Evolutionary conservation across 2,329 filamentous ascomycete species (phyloP), one percentile per base, ranked within the genome.

Genomic region (Exophiala calicioides): DNA sequence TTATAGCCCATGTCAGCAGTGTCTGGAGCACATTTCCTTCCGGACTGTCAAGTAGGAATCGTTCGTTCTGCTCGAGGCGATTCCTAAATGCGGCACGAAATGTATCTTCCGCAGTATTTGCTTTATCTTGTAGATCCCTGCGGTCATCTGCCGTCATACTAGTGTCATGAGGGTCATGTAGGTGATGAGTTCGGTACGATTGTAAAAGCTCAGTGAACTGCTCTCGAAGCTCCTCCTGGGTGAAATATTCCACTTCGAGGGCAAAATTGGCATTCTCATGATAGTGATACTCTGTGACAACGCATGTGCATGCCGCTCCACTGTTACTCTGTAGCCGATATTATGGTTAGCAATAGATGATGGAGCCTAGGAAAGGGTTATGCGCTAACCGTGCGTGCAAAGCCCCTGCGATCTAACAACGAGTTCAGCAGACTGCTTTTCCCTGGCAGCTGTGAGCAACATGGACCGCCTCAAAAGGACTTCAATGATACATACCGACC

Each of bases 231-330:
- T 45, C 32, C 10, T 45, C 42, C 16, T n/a, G 10, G 12, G 42
- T 45, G 42, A 45, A 45, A 23, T 45, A 45, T 45, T 45, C 32
- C 9, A 38, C 15, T 15, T 45, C 42, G n/a, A 45, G 23, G 26
- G 32, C 26, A 29, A 45, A 45, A 23, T 37, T 20, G 3, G 4
- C 24, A 26, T 45, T 8, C 16, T 45, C 32, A 15, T 45, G 42
- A 19, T 45, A 38, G 15, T 45, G 42, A 31, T 38, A 45, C 24
- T 45, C 42, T 18, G 42, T 45, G 13, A 13, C 32, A 26, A 45
- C 42, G 13, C 42, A 45, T 13, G 42, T 45, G 20, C 42, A 45
- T 10, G 42, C 42, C 24, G 2, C 5, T 16, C 42, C 42, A 24
- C 16, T 38, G 26, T 31, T 38, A 31, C 42, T 29, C 42, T 45